These are phyloP conservation scores for Hypoxylon sp. DNA, from an alignment of 2,329 filamentous ascomycete genomes.

Conservation along the genomic window DNA sequence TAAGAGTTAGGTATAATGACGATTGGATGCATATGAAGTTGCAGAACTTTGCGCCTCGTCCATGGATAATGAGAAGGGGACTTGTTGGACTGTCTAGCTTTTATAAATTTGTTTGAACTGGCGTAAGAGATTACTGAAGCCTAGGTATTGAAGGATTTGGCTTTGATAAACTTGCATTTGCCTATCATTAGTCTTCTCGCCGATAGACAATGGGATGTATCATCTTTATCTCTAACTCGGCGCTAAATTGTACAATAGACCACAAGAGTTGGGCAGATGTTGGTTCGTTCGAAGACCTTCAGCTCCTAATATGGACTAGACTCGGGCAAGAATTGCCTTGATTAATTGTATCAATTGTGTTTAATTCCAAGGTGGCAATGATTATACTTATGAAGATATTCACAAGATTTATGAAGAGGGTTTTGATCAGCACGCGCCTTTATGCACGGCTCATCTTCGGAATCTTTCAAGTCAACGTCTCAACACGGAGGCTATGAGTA, in stretches of 20 bases:
- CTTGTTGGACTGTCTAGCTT: too few relatives aligned
- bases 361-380: background rate
- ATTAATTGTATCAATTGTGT: too few relatives aligned
- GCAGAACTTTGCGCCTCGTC: background rate
- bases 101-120: too few relatives aligned
- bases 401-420: conserved; percentile 7
- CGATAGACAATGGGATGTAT: too few relatives aligned
- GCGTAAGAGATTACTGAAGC: too few relatives aligned
- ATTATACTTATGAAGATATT: background rate
- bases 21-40: conserved; percentile 7
- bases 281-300: background rate
- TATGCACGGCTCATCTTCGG: conserved; percentile 32
- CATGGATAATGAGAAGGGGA: too few relatives aligned
- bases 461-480: conserved; percentile 6
- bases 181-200: too few relatives aligned
- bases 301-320: background rate
- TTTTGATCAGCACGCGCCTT: conserved; percentile 3
- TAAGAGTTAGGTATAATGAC: conserved; percentile 9
- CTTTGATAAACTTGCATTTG: conserved; percentile 20
- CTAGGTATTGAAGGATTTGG: background rate
- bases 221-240: background rate
- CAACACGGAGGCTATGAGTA: background rate
- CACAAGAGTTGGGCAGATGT: background rate
- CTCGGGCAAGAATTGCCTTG: too few relatives aligned
- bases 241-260: conserved; percentile 4